Base-by-base conservation (phyloP, 1,139 yeast species). In the Geotrichum citri-aurantii region DNA sequence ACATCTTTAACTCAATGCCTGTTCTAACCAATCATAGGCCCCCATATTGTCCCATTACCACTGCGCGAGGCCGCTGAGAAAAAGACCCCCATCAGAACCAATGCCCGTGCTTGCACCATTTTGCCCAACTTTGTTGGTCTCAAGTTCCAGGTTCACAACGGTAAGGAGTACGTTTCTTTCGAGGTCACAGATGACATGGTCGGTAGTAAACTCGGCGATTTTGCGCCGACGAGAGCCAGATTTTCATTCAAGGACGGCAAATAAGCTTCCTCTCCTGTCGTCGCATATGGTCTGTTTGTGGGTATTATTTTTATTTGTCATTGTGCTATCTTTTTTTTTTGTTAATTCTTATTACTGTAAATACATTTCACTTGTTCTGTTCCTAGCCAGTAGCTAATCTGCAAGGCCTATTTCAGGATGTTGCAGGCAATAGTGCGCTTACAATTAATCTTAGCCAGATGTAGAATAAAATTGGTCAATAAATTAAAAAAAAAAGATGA, bases 131-230 rank as follows among this genome's bases (percentile, higher is more conserved):
- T 93, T 75, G 97, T 93, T 44, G 99, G 99, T 6, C 79, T 91
- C 62, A 87, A 85, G 69, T 93, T 93, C 74, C 96, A 93, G 74
- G 88, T 93, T 51, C 99, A 93, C 75, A 93, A 93, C 74, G 99
- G 99, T 46, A 88, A 87, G 73, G 96, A 91, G 65, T 93, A 92
- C 70, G 96, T 91, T 54, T 92, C 91, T 58, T 81, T 93, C 54
- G 92, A 86, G 66, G 82, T 93, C 40, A 83, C 88, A 11, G 98
- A 93, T 69, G 95, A 93, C 67, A 93, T 93, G 99, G 97, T 93
- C 64, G 99, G 99, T n/a, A 83, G 85, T 64, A 93, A 93, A 73
- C 77, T 93, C 60, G 99, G 99, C 2, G 98, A 93, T 72, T 93
- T 89, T 76, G 96, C 96, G 2, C 88, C 93, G 59, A 93, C 99